Evolutionary conservation across 805 yeast genomes (phyloP).

Genomic region (Metschnikowia similis): DNA sequence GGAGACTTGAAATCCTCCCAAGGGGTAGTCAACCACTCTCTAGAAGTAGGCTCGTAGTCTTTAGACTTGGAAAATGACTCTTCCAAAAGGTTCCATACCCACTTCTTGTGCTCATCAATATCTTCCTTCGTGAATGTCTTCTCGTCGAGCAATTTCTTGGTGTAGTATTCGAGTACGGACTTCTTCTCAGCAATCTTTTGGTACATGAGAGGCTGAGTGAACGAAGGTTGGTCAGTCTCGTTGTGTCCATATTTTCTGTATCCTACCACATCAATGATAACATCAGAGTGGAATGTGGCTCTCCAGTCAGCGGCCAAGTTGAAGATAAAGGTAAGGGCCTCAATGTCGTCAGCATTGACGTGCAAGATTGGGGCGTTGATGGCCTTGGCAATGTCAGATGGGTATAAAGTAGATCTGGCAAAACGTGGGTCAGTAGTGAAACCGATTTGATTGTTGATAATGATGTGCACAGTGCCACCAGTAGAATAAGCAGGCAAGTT

Average conservation of each 20-base stretch:
- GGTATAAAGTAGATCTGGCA: slow-evolving; percentile 96
- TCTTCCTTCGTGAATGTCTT: slow-evolving; percentile 88
- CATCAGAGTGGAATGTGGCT: slow-evolving; percentile 93
- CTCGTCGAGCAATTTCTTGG: slow-evolving; percentile 73
- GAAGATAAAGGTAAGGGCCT: slow-evolving; percentile 85
- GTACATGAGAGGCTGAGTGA: slow-evolving; percentile 99
- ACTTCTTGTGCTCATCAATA: slow-evolving; percentile 90
- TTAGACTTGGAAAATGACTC: slow-evolving; percentile 84
- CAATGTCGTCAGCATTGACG: slow-evolving; percentile 97
- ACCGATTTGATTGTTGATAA: slow-evolving; percentile 98
- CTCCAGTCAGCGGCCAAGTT: slow-evolving; percentile 99
- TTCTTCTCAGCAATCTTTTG: slow-evolving; percentile 83
- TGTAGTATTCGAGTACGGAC: slow-evolving; percentile 83
- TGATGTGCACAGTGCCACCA: slow-evolving; percentile 97
- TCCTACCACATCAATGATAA: slow-evolving; percentile 93
- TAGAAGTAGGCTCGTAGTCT: slow-evolving; percentile 83
- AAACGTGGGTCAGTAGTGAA: slow-evolving; percentile 98
- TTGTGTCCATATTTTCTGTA: slow-evolving; percentile 99
- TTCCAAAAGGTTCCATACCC: slow-evolving; percentile 96
- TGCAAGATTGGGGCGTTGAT: slow-evolving; percentile 99
- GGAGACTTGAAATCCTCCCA: slow-evolving; percentile 99
- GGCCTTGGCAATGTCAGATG: slow-evolving; percentile 94
- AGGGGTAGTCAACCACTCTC: slow-evolving; percentile 98
- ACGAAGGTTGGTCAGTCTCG: slow-evolving; percentile 98
- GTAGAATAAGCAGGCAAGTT: slow-evolving; percentile 92